Percentiles rank a stretch among this genome's conserved stretches.
These are phyloP conservation scores for Calonectria pauciramosa DNA, from an alignment of 2,329 filamentous ascomycete genomes.

Conservation along the genomic window DNA sequence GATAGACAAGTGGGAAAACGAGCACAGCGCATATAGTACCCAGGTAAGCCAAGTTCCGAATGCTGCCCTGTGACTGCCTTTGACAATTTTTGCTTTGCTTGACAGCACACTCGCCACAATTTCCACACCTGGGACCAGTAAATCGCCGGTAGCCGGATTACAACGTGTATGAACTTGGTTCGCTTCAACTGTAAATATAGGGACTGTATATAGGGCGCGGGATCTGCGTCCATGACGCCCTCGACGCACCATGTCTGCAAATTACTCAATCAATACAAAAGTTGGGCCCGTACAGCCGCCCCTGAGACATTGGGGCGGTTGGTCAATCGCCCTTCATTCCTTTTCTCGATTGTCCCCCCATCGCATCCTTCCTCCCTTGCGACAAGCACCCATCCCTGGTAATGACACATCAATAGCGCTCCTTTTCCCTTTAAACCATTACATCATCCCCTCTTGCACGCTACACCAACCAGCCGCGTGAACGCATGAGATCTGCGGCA, in stretches of 20 bases:
- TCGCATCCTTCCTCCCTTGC: slow-evolving; percentile 20
- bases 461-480: slow-evolving; percentile 8
- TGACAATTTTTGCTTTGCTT: background rate
- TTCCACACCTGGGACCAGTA: background rate
- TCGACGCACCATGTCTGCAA: background rate
- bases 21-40: background rate
- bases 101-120: background rate
- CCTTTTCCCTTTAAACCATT: background rate
- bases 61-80: background rate
- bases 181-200: background rate
- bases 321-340: slow-evolving; percentile 38
- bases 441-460: background rate
- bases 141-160: background rate
- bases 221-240: background rate
- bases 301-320: slow-evolving; percentile 37
- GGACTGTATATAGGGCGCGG: background rate
- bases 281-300: background rate
- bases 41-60: background rate
- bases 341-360: background rate
- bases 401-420: background rate
- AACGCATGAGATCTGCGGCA: background rate
- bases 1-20: background rate
- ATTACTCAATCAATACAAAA: background rate
- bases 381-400: slow-evolving; percentile 16
- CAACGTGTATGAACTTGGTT: background rate